Evolutionary conservation across 2,329 filamentous ascomycete genomes (phyloP), one percentile per base, ranked within the genome.

Genomic region (Polytolypa hystricis): DNA sequence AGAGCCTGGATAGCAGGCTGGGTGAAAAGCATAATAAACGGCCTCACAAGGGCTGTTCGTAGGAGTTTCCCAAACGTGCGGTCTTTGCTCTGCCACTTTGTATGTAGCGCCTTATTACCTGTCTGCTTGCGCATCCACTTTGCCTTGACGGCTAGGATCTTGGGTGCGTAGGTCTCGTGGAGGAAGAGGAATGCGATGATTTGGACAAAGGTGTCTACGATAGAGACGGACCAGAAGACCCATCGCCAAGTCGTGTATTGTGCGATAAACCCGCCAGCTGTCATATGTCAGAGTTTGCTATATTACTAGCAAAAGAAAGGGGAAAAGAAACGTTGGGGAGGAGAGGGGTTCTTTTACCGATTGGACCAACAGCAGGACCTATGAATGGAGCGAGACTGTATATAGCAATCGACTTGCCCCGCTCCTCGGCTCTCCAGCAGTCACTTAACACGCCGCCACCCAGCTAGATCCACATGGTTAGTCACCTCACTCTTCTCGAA

Each of bases 211-310:
- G 65, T 77, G 38, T 75, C 74, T 20, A 64, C 63, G 39, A 83
- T 78, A 1, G 74, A 73, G 0, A 76, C 79, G 0, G 73, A 66
- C 57, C 71, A 81, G 59, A 84, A 84, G 8, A 74, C 72, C 81
- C 81, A 85, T 26, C 79, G 69, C 81, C 81, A 85, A 1, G 69
- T 75, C 4, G 69, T 73, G 62, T 70, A 42, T 47, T 78, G 58
- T 0, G 75, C 66, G 16, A 82, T 74, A 51, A 77, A 81, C 1
- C 73, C 77, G 9, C 77, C 78, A 0, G n/a, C n/a, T n/a, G n/a
- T n/a, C n/a, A n/a, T n/a, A n/a, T n/a, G n/a, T n/a, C n/a, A n/a
- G n/a, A n/a, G n/a, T n/a, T n/a, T n/a, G n/a, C n/a, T n/a, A n/a
- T n/a, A n/a, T n/a, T n/a, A n/a, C n/a, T n/a, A n/a, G n/a, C n/a